A percentile compares a stretch with the other conserved stretches of the same genome.
phyloP scores from a whole-genome alignment of 2,329 filamentous ascomycete genomes.

The Arthrobotrys entomopaga region DNA sequence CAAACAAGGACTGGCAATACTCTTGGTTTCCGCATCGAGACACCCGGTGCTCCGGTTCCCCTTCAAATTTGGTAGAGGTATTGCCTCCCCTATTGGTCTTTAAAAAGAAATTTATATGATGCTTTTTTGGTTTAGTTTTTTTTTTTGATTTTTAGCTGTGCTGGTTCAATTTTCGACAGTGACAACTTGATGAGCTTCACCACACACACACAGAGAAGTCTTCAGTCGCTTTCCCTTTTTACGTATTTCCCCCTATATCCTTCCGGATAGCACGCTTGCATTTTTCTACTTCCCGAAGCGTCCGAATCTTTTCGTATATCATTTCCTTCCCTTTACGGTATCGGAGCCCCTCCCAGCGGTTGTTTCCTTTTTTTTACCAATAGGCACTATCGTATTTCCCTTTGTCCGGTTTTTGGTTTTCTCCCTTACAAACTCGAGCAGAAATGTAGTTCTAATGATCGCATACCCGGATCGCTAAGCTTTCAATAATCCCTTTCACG shows the following conservation, averaged over 20 bases:
- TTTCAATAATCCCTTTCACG: slow-evolving; percentile 11
- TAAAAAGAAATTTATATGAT: not conserved
- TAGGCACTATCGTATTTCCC: not conserved
- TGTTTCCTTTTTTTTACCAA: slow-evolving; percentile 14
- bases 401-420: not conserved
- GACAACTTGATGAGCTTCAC: not conserved
- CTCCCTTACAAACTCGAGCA: slow-evolving; percentile 3
- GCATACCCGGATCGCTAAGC: slow-evolving; percentile 23
- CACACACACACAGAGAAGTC: not conserved
- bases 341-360: slow-evolving; percentile 10
- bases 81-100: too few relatives aligned
- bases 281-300: slow-evolving; percentile 6
- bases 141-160: slow-evolving; percentile 13
- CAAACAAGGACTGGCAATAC: slow-evolving; percentile 48
- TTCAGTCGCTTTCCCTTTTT: slow-evolving; percentile 3
- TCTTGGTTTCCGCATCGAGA: slow-evolving; percentile 57
- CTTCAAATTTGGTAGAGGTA: slow-evolving; percentile 57
- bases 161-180: slow-evolving; percentile 1
- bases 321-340: not conserved
- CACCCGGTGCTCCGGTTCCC: slow-evolving; percentile 57
- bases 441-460: slow-evolving; percentile 40
- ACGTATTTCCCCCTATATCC: slow-evolving; percentile 4
- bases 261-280: slow-evolving; percentile 1
- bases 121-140: slow-evolving; percentile 2
- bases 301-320: not conserved